phyloP scores from a whole-genome alignment of 495 filamentous ascomycete species.

The Talaromyces stipitatus region DNA sequence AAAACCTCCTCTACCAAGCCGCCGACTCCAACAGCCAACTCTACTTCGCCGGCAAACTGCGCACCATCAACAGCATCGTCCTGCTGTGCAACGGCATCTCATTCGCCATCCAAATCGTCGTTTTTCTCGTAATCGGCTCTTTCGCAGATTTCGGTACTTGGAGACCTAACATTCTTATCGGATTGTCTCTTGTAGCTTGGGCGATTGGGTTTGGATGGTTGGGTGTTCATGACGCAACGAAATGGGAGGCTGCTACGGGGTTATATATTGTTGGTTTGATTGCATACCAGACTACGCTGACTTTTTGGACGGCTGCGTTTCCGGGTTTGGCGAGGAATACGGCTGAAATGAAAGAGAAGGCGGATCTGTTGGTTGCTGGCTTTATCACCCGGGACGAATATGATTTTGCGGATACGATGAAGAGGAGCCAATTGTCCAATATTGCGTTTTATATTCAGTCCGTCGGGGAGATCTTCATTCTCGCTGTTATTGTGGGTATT shows the following conservation, averaged over 20 bases:
- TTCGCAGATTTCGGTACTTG: slow-evolving; percentile 45
- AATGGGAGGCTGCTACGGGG: slow-evolving; percentile 43
- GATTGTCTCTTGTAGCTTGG: slow-evolving; percentile 41
- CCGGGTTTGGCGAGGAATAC: slow-evolving; percentile 41
- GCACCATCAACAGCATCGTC: slow-evolving; percentile 37
- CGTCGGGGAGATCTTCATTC: slow-evolving; percentile 50
- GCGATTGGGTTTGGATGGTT: slow-evolving; percentile 41
- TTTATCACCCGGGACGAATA: slow-evolving; percentile 50
- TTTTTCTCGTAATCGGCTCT: slow-evolving; percentile 41
- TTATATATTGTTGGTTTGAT: slow-evolving; percentile 42
- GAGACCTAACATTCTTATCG: slow-evolving; percentile 28
- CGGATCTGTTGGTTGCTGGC: slow-evolving; percentile 43
- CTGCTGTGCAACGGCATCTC: slow-evolving; percentile 44
- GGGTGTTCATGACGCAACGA: slow-evolving; percentile 30
- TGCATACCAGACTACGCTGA: slow-evolving; percentile 38
- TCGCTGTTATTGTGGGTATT: slow-evolving; percentile 55
- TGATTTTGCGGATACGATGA: slow-evolving; percentile 53
- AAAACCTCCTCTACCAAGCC: slow-evolving; percentile 54
- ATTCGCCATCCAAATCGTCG: slow-evolving; percentile 42
- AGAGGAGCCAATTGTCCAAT: slow-evolving; percentile 53
- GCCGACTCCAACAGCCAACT: slow-evolving; percentile 41
- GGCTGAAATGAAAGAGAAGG: slow-evolving; percentile 41
- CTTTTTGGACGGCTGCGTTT: slow-evolving; percentile 44
- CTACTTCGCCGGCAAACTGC: slow-evolving; percentile 36
- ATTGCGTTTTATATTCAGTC: slow-evolving; percentile 56